Base-by-base conservation (phyloP, 139 green algal species). In the Micractinium sp. region DNA sequence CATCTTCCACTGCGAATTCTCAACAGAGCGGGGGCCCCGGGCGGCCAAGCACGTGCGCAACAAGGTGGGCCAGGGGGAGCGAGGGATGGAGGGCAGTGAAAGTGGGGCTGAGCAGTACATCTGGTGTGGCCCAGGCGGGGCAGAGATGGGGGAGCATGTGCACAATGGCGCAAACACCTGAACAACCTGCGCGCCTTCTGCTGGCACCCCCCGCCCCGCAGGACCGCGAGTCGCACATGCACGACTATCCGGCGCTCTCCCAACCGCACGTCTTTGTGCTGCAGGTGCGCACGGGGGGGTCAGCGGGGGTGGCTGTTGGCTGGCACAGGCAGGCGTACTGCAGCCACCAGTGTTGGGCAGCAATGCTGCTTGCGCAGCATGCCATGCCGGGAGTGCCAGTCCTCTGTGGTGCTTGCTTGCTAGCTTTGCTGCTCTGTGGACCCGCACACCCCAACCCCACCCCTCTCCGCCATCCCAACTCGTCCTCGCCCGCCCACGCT, bases 1-100 rank as follows among this genome's bases (percentile, higher is more conserved):
- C 85, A 74, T 88, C 71, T 88, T 88, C n/a, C 85, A 88, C n/a
- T 88, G 85, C 71, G 85, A 88, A 73, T 88, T 88, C 71, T 81
- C 67, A 0, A 87, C 60, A 2, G 83, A 87, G 39, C 36, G 83
- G 27, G 83, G 83, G 38, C 83, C 83, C 67, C 38, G 83, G 0
- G 83, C 83, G 1, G 83, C 83, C 63, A 87, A 87, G 83, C 56
- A 56, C 27, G 83, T 87, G 38, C 83, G 83, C 36, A 87, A 87
- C 83, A 53, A 79, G 83, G 83, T 87, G 83, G 63, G 22, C 63
- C 47, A 56, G 47, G 9, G 47, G 47, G 47, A 56, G 7, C 5
- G 47, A 56, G 47, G 47, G n/a, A n/a, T 56, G 47, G 47, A n/a
- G n/a, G 47, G 47, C 47, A 56, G 9, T 9, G 9, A 56, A 5